Conservation (phyloP, 176 grass and related monocot genomes). For the Avena eriantha region DNA sequence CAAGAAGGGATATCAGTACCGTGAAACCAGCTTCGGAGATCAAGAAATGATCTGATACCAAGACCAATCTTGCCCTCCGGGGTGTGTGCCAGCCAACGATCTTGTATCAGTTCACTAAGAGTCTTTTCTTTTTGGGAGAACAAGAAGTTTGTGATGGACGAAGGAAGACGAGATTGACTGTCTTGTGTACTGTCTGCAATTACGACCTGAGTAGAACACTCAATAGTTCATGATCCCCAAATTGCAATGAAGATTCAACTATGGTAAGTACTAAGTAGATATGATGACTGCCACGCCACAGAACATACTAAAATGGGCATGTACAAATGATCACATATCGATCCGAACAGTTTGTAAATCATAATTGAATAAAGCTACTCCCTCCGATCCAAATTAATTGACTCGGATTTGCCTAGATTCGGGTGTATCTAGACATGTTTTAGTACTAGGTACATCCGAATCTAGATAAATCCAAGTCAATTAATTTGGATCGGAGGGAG, state of each 20-base stretch:
- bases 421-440: no score
- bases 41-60: slow-evolving; percentile 84
- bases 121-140: slow-evolving; percentile 89
- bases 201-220: slow-evolving; percentile 51
- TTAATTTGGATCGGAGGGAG: no score
- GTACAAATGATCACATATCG: neutral
- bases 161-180: slow-evolving; percentile 56
- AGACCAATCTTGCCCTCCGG: slow-evolving; percentile 71
- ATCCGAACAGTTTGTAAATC: slow-evolving; percentile 11
- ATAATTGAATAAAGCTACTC: slow-evolving; percentile 11
- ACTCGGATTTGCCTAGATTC: no score
- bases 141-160: slow-evolving; percentile 72
- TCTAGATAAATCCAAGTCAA: no score
- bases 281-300: neutral
- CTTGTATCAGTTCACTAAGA: slow-evolving; percentile 71
- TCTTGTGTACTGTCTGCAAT: slow-evolving; percentile 54
- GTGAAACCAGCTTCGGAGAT: slow-evolving; percentile 85
- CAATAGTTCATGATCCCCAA: slow-evolving; percentile 2
- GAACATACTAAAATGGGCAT: slow-evolving; percentile 20
- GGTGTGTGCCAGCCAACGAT: slow-evolving; percentile 71
- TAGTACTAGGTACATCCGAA: no score
- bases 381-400: no score
- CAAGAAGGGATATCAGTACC: slow-evolving; percentile 79
- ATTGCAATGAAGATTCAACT: slow-evolving; percentile 35
- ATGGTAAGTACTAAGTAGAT: neutral